phyloP scores from a whole-genome alignment of 352 stramenopile genomes.

The Blastocystis sp. region DNA sequence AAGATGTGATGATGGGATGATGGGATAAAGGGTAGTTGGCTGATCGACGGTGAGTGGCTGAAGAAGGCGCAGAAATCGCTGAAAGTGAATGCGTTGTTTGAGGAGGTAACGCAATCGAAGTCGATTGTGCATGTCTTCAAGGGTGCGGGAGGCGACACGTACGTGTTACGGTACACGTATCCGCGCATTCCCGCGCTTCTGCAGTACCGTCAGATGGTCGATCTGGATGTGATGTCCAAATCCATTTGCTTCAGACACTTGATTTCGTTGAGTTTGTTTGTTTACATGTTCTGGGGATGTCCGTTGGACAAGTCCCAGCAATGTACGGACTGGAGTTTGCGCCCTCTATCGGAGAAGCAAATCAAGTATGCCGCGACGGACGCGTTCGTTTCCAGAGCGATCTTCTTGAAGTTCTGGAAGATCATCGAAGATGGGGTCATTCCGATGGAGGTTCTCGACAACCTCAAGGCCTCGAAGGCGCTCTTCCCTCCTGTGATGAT shows the following conservation, averaged over 20 bases:
- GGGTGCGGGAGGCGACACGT: background rate
- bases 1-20: background rate
- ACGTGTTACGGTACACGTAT: background rate
- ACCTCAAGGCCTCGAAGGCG: background rate
- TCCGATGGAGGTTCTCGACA: background rate
- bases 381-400: background rate
- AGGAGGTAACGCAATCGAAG: background rate
- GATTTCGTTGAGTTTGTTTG: background rate
- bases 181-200: background rate
- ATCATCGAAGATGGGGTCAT: background rate
- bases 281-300: background rate
- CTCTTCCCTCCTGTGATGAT: background rate
- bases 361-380: slow-evolving; percentile 1
- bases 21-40: background rate
- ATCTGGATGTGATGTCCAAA: background rate
- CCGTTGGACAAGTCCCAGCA: background rate
- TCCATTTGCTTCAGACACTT: background rate
- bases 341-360: background rate
- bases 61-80: background rate
- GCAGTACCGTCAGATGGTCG: background rate
- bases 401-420: background rate
- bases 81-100: background rate
- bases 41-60: background rate
- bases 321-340: background rate
- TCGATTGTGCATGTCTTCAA: background rate